phyloP scores from a whole-genome alignment of 495 filamentous ascomycete genomes.

The Penicillium bovifimosum region DNA sequence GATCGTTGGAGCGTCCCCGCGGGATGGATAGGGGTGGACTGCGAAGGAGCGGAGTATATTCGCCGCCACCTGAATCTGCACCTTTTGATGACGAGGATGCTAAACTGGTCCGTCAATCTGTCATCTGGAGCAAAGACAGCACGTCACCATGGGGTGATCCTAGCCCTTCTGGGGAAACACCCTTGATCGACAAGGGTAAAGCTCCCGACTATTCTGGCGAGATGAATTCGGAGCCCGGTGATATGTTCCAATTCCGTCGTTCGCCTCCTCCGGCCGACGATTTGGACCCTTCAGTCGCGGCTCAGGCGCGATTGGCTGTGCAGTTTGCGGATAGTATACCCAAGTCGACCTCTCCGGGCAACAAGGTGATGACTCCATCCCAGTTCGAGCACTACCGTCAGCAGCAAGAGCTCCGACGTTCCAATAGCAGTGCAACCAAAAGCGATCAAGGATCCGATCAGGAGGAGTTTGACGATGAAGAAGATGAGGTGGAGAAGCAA shows the following conservation, averaged over 20 bases:
- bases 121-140: constrained; percentile 37
- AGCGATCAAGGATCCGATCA: constrained; percentile 44
- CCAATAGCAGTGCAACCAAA: constrained; percentile 42
- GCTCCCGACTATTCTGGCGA: constrained; percentile 5
- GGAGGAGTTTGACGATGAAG: constrained; percentile 73
- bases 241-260: constrained; percentile 19
- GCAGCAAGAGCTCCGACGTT: constrained; percentile 65
- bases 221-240: constrained; percentile 13
- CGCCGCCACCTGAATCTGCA: constrained; percentile 40
- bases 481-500: constrained; percentile 74
- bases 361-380: constrained; percentile 83
- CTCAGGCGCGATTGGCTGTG: constrained; percentile 50
- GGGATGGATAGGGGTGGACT: constrained; percentile 34
- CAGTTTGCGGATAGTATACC: constrained; percentile 41
- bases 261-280: constrained; percentile 34
- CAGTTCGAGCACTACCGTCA: constrained; percentile 81
- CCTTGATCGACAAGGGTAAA: constrained; percentile 42
- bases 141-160: constrained; percentile 27
- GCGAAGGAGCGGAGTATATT: constrained; percentile 43
- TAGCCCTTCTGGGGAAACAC: constrained; percentile 36
- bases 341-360: constrained; percentile 38
- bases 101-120: constrained; percentile 56
- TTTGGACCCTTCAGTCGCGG: constrained; percentile 48
- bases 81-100: constrained; percentile 63
- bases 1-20: constrained; percentile 29